These are phyloP conservation scores for Sphaerostilbella broomeana DNA, from an alignment of 2,329 filamentous ascomycete species.

Conservation along the genomic window DNA sequence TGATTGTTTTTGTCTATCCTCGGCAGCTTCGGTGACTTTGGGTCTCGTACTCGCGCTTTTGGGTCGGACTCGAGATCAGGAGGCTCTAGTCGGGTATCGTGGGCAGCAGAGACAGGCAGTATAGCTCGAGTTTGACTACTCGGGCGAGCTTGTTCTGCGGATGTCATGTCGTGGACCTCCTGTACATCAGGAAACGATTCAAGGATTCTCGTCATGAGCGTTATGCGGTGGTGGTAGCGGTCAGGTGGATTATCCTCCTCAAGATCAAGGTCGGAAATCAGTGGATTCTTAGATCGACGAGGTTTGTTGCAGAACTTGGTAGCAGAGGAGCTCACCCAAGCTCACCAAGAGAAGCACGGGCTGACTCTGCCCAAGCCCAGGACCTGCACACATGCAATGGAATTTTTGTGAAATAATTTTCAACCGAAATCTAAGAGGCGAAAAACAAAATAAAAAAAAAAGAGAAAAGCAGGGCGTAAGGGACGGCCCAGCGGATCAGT, in stretches of 20 bases:
- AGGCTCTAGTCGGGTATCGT: constrained; percentile 17
- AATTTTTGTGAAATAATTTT: too few species aligned
- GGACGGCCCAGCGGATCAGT: constrained; percentile 7
- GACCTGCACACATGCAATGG: too few species aligned
- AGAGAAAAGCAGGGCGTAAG: constrained; percentile 7
- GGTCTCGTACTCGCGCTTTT: constrained; percentile 14
- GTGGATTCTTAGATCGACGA: background rate
- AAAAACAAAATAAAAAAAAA: background rate
- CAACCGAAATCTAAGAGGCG: too few species aligned
- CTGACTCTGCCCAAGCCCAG: constrained; percentile 2
- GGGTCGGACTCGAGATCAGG: constrained; percentile 14
- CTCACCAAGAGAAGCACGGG: constrained; percentile 3
- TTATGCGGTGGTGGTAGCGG: background rate
- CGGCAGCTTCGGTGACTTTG: constrained; percentile 11
- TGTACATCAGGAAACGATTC: constrained; percentile 4
- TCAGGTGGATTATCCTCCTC: too few species aligned
- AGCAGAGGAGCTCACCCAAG: too few species aligned
- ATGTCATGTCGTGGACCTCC: constrained; percentile 25
- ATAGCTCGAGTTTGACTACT: constrained; percentile 25
- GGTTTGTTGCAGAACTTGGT: background rate
- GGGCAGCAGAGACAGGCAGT: constrained; percentile 18
- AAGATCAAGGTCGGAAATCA: too few species aligned
- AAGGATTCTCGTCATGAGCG: background rate
- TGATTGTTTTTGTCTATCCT: constrained; percentile 3
- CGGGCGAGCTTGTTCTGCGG: constrained; percentile 24